Evolutionary conservation across 2,329 filamentous ascomycete species (phyloP), one percentile per base, ranked within the genome.

Genomic region (Cladosporium sp.): DNA sequence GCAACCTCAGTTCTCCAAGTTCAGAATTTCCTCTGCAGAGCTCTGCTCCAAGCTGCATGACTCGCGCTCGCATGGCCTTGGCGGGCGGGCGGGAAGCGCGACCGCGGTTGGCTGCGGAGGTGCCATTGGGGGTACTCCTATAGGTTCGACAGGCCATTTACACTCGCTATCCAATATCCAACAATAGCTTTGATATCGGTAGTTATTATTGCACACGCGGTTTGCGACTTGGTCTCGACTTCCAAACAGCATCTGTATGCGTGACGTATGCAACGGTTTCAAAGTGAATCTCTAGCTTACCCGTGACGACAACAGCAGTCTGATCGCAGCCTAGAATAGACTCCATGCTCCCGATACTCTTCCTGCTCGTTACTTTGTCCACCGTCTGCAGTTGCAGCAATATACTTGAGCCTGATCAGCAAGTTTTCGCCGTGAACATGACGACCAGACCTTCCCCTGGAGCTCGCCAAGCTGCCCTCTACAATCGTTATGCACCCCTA

Each of bases 401-500:
- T 11, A 19, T 30, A n/a, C 42, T 43, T 9, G 22, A 40, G 17
- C 22, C 14, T 22, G 17, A 30, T 5, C 43, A 47, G 14, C 22
- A 45, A 20, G 28, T 37, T 6, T 28, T 47, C 30, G 12, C 17
- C 15, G 14, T 36, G 9, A 51, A 52, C 17, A 69, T 69, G 66
- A 67, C 64, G n/a, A n/a, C n/a, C n/a, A n/a, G n/a, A n/a, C 9
- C n/a, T 22, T 45, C 58, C n/a, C 58, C 25, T 28, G 60, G 63
- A 1, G 66, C 66, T 2, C 60, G 68, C 51, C 66, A 70, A 40
- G 64, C 66, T 22, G 65, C 62, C 19, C 59, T 71, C 9, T 61
- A 69, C 22, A 72, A 72, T 40, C 65, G 64, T 22, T 70, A 69
- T 51, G 63, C 65, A 14, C 58, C 63, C 0, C 15, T 62, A 37